Conservation (phyloP, 805 yeast species). For the Vanderwaltozyma polyspora region DNA sequence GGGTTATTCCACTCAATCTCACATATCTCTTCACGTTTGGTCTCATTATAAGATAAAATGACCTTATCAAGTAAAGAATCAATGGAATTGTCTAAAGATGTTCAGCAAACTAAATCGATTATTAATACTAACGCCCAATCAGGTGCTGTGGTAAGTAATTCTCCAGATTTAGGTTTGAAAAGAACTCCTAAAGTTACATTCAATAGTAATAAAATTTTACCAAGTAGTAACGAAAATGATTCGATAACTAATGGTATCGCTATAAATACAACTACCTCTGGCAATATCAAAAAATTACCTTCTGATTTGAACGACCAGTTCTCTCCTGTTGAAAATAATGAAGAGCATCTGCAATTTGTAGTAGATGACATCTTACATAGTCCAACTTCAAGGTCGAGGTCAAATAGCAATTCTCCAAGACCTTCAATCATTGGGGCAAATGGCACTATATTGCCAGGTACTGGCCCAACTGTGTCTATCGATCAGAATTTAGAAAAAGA, state of each 20-base stretch:
- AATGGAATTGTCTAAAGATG: no score
- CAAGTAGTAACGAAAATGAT: background rate
- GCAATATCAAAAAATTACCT: background rate
- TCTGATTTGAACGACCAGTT: background rate
- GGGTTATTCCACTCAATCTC: no score
- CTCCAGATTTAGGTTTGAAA: slow-evolving; percentile 21
- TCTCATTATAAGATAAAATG: no score
- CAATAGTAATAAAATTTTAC: slow-evolving; percentile 14
- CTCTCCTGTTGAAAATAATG: slow-evolving; percentile 24
- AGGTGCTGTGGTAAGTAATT: slow-evolving; percentile 23
- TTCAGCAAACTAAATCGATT: slow-evolving; percentile 14
- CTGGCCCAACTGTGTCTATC: background rate
- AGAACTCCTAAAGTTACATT: slow-evolving; percentile 26
- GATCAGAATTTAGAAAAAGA: background rate
- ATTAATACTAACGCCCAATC: slow-evolving; percentile 23
- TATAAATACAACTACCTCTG: background rate
- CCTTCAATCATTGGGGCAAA: slow-evolving; percentile 4
- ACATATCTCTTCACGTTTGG: no score
- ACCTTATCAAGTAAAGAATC: background rate
- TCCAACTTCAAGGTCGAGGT: slow-evolving; percentile 12
- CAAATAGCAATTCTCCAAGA: slow-evolving; percentile 15
- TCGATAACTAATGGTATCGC: background rate
- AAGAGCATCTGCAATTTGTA: slow-evolving; percentile 66
- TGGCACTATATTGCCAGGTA: slow-evolving; percentile 5
- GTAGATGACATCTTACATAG: slow-evolving; percentile 19